phyloP scores from a whole-genome alignment of 176 grass and related monocot genomes.

The Paspalum notatum region DNA sequence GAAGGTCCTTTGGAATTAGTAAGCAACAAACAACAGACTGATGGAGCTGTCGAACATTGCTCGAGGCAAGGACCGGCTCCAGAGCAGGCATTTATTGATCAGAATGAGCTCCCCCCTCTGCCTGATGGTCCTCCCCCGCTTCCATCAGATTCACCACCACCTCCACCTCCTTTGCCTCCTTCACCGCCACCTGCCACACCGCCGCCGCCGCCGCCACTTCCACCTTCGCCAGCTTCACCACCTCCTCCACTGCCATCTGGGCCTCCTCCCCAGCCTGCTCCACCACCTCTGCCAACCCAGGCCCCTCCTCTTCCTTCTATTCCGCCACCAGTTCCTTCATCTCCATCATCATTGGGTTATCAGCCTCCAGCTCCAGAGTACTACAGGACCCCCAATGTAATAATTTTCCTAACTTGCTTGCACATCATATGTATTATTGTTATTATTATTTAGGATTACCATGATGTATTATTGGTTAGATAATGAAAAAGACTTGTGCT shows the following conservation, averaged over 20 bases:
- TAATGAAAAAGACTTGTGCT: conserved; percentile 38
- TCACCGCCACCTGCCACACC: conserved; percentile 69
- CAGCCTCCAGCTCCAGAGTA: conserved; percentile 59
- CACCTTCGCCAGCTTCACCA: conserved; percentile 63
- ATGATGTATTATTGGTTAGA: conserved; percentile 34
- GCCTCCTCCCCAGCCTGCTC: conserved; percentile 50
- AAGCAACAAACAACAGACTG: conserved; percentile 43
- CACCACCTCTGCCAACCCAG: conserved; percentile 62
- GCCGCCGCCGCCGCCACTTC: conserved; percentile 41
- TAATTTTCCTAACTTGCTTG: conserved; percentile 38
- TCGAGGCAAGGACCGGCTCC: conserved; percentile 39
- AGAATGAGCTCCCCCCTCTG: conserved; percentile 62
- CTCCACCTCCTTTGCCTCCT: conserved; percentile 74
- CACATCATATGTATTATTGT: conserved; percentile 38
- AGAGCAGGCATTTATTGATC: conserved; percentile 43
- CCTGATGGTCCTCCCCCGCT: conserved; percentile 64
- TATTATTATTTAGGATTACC: background rate
- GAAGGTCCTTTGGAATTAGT: conserved; percentile 59
- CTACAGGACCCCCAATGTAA: conserved; percentile 73
- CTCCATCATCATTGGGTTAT: conserved; percentile 62
- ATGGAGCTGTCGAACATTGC: conserved; percentile 45
- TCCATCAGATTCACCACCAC: conserved; percentile 70
- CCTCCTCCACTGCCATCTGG: conserved; percentile 57
- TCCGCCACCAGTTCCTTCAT: conserved; percentile 58
- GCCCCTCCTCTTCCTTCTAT: conserved; percentile 56